Evolutionary conservation across 2,329 filamentous ascomycete species (phyloP).

Genomic region (Epichloe coenophiala): DNA sequence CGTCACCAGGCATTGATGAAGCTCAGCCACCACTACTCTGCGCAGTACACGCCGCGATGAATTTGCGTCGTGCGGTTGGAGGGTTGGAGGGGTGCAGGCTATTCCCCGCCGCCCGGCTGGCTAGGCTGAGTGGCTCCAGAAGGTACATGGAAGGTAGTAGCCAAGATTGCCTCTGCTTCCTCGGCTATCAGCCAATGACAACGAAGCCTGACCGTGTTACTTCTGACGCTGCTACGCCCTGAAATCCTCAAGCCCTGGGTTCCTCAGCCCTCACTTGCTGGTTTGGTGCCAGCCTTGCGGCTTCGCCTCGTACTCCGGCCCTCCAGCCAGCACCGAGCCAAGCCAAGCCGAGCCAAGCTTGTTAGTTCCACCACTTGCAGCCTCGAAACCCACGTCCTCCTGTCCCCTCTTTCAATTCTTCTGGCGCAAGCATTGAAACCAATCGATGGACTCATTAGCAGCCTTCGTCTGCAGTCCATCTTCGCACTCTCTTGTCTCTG

Average conservation of each 20-base stretch:
- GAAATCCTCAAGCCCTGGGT: background rate
- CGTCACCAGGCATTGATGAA: too few relatives aligned
- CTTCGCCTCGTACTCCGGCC: background rate
- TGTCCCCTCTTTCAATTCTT: slow-evolving; percentile 5
- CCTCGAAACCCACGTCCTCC: slow-evolving; percentile 3
- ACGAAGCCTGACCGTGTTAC: background rate
- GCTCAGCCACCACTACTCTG: too few relatives aligned
- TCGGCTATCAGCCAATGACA: slow-evolving; percentile 17
- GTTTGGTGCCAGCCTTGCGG: background rate
- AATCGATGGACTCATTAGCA: slow-evolving; percentile 4
- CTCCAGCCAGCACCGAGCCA: background rate
- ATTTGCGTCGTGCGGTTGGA: background rate
- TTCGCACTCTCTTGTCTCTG: background rate
- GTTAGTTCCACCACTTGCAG: slow-evolving; percentile 1
- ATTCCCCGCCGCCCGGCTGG: background rate
- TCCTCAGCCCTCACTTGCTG: background rate
- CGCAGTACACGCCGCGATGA: too few relatives aligned
- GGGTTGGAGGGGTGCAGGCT: background rate
- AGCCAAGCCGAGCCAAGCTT: background rate
- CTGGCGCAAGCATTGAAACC: slow-evolving; percentile 1
- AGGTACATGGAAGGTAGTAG: background rate
- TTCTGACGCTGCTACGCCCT: background rate
- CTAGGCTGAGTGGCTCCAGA: background rate
- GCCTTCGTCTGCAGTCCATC: background rate
- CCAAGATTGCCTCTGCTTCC: background rate